Evolutionary conservation across 192 early-diverging fungal genomes (phyloP).

Genomic region (Coemansia sp.): DNA sequence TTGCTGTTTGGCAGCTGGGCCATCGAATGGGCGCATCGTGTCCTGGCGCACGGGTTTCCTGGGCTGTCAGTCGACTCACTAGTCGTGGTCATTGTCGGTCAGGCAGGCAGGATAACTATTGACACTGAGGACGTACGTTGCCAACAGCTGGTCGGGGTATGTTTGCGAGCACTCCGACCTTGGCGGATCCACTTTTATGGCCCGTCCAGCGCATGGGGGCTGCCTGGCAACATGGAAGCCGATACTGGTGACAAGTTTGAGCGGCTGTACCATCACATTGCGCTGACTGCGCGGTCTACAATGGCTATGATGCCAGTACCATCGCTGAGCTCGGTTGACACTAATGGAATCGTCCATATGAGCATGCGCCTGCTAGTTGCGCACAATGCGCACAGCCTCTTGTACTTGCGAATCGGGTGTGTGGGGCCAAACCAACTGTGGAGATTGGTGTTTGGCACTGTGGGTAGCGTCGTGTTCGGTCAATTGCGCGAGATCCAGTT

Average conservation of each 20-base stretch:
- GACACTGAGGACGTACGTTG: conserved; percentile 7
- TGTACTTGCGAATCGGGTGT: conserved; percentile 6
- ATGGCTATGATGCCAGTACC: not conserved
- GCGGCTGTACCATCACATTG: conserved; percentile 9
- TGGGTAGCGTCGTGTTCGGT: not conserved
- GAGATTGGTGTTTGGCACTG: not conserved
- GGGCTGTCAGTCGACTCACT: conserved; percentile 2
- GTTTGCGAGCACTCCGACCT: not conserved
- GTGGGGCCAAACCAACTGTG: conserved; percentile 15
- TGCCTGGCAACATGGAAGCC: not conserved
- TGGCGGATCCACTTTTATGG: conserved; percentile 6
- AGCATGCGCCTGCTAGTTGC: conserved; percentile 9
- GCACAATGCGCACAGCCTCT: conserved; percentile 1
- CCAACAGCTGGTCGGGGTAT: not conserved
- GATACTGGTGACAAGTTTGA: conserved; percentile 15
- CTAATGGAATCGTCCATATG: not conserved
- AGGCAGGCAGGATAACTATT: conserved; percentile 7
- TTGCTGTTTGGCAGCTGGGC: conserved; percentile 20
- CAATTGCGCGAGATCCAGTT: conserved; percentile 11
- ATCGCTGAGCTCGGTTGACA: conserved; percentile 3
- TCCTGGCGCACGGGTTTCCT: not conserved
- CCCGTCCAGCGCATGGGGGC: not conserved
- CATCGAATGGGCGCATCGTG: conserved; percentile 4
- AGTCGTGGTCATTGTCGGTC: conserved; percentile 9
- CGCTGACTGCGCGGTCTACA: not conserved